A percentile compares a stretch with the other conserved stretches of the same genome.
Evolutionary conservation across 352 stramenopile species (phyloP).

Genomic region (Globisporangium parvum): DNA sequence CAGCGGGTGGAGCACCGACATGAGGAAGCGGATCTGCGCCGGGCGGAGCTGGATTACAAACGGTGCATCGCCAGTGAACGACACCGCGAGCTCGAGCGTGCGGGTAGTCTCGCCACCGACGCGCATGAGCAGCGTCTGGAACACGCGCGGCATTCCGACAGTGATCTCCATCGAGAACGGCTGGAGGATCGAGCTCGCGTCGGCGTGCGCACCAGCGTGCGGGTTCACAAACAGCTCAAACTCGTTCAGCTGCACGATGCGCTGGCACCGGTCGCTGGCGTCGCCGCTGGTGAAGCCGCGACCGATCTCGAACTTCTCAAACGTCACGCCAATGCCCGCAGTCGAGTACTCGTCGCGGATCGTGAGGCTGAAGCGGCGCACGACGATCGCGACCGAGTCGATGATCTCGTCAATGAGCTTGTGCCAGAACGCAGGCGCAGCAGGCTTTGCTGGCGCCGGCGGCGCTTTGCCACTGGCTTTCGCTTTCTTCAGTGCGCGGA

Average conservation of each 20-base stretch:
- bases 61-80: constrained; percentile 23
- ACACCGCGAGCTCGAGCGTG: constrained; percentile 47
- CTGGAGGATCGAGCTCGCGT: constrained; percentile 41
- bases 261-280: constrained; percentile 29
- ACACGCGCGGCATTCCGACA: constrained; percentile 57
- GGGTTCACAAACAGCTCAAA: constrained; percentile 71
- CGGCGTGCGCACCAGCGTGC: constrained; percentile 19
- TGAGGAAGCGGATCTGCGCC: constrained; percentile 49
- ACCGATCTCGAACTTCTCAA: constrained; percentile 60
- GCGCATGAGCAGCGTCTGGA: constrained; percentile 56
- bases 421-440: constrained; percentile 47
- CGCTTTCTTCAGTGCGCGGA: constrained; percentile 27
- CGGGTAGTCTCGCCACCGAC: constrained; percentile 27
- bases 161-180: constrained; percentile 52
- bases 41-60: constrained; percentile 56
- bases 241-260: constrained; percentile 42
- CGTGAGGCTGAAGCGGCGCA: constrained; percentile 42
- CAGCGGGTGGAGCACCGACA: constrained; percentile 51
- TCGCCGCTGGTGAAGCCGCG: constrained; percentile 12
- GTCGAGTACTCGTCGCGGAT: constrained; percentile 58
- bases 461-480: constrained; percentile 3
- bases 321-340: constrained; percentile 41
- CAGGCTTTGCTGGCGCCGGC: constrained; percentile 1
- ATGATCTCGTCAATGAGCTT: constrained; percentile 52
- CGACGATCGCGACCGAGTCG: constrained; percentile 58